Conservation (phyloP, 805 yeast genomes). For the Lipomyces yamadae region DNA sequence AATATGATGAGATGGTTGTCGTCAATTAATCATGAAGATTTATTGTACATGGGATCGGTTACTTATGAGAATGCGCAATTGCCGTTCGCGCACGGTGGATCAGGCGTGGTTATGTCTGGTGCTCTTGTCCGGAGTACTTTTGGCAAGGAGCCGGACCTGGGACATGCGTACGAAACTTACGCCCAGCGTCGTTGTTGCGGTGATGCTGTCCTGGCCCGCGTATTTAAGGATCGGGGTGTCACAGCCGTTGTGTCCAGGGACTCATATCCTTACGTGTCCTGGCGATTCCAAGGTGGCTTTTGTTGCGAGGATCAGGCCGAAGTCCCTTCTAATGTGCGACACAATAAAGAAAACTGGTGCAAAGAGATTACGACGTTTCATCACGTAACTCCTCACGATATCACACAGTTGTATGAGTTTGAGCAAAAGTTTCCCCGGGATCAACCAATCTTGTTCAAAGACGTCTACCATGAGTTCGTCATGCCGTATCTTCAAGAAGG, state of each 20-base stretch:
- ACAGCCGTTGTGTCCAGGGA: constrained; percentile 14
- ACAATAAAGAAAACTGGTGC: constrained; percentile 42
- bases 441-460: constrained; percentile 39
- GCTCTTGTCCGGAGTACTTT: constrained; percentile 43
- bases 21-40: constrained; percentile 41
- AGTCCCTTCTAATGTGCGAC: constrained; percentile 34
- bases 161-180: constrained; percentile 35
- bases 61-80: constrained; percentile 32
- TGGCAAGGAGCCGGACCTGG: constrained; percentile 34
- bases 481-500: constrained; percentile 42
- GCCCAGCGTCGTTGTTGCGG: constrained; percentile 46
- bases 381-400: constrained; percentile 38
- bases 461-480: constrained; percentile 30
- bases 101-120: constrained; percentile 38
- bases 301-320: constrained; percentile 19
- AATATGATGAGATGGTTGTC: constrained; percentile 41
- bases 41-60: constrained; percentile 44
- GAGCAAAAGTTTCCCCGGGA: constrained; percentile 40
- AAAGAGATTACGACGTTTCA: constrained; percentile 45
- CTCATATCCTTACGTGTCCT: constrained; percentile 27
- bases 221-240: constrained; percentile 35
- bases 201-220: constrained; percentile 44
- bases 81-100: constrained; percentile 47
- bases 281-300: constrained; percentile 44
- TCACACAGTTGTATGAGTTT: constrained; percentile 44